Evolutionary conservation across 148 eudicot species (phyloP), one percentile per base, ranked within the genome.

Genomic region (Chenopodium berlandieri): DNA sequence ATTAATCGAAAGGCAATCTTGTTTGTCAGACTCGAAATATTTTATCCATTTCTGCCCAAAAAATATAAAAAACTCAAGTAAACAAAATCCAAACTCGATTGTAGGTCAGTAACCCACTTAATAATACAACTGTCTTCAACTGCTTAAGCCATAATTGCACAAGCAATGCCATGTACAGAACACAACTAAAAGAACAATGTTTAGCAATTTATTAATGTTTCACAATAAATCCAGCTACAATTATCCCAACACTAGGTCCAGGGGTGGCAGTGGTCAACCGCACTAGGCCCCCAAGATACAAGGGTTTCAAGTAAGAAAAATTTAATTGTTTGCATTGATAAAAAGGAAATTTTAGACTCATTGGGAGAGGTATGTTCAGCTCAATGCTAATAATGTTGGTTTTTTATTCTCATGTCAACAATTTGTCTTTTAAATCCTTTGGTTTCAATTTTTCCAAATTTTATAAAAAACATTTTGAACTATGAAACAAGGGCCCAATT

Each of bases 1-100:
- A 85, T 94, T 96, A 79, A 96, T 89, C 2, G 97, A 66, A 65
- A 96, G 86, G 79, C 97, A 92, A 75, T 96, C 97, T 79, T 90
- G 90, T 76, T 92, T 88, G 75, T 82, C 56, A 0, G 94, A 89
- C 73, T 92, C 94, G 78, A 96, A 96, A 88, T 88, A 89, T 17
- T 68, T 80, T 74, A 80, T 75, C 99, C 99, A 94, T 88, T 88
- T 90, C 99, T 96, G 90, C 87, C 77, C 77, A 77, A 71, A 82
- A 54, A 37, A 40, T 5, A 7, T 76, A 50, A 44, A 68, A 48
- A 66, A 48, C 37, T 1, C 17, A 44, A 46, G n/a, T 52, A 1
- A 52, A 64, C 2, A 48, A 27, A 23, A 23, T 48, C 6, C 40
- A 70, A 27, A n/a, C 7, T 47, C 20, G 3, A 31, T 9, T 23